Conservation (phyloP, 2,329 filamentous ascomycete species). For the Hortaea sp. region DNA sequence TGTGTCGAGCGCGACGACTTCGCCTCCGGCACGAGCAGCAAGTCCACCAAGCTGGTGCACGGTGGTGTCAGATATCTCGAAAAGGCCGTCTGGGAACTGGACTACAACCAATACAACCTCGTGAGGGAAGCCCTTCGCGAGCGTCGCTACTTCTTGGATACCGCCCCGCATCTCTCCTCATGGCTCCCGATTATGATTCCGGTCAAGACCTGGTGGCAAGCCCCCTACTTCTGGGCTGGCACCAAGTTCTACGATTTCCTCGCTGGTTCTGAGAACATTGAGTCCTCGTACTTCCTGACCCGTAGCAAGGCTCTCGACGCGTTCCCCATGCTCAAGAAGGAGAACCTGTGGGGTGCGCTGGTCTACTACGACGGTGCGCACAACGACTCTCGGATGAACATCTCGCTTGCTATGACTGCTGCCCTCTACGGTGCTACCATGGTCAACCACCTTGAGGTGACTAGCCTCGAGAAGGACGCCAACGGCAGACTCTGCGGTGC, state of each 20-base stretch:
- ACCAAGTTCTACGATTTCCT: conserved; percentile 79
- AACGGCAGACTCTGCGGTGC: conserved; percentile 66
- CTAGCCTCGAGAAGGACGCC: conserved; percentile 62
- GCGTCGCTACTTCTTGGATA: conserved; percentile 73
- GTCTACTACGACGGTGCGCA: conserved; percentile 90
- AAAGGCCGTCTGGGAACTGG: conserved; percentile 76
- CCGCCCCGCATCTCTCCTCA: conserved; percentile 68
- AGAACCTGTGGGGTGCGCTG: conserved; percentile 67
- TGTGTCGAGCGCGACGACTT: conserved; percentile 78
- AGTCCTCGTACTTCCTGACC: conserved; percentile 80
- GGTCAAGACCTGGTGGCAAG: conserved; percentile 74
- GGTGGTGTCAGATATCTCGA: conserved; percentile 77
- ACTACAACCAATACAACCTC: conserved; percentile 68
- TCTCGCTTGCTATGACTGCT: conserved; percentile 77
- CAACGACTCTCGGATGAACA: conserved; percentile 89
- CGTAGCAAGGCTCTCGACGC: conserved; percentile 77
- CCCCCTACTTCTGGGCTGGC: conserved; percentile 67
- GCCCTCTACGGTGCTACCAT: conserved; percentile 78
- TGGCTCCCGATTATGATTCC: conserved; percentile 80
- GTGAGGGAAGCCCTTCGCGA: conserved; percentile 75
- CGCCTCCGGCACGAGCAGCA: conserved; percentile 70
- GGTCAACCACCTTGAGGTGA: conserved; percentile 76
- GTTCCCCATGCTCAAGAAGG: conserved; percentile 79
- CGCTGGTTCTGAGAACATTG: conserved; percentile 76
- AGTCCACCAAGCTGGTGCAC: conserved; percentile 80